phyloP scores from a whole-genome alignment of 164 flowering plant genomes.

The Litsea cubeba region DNA sequence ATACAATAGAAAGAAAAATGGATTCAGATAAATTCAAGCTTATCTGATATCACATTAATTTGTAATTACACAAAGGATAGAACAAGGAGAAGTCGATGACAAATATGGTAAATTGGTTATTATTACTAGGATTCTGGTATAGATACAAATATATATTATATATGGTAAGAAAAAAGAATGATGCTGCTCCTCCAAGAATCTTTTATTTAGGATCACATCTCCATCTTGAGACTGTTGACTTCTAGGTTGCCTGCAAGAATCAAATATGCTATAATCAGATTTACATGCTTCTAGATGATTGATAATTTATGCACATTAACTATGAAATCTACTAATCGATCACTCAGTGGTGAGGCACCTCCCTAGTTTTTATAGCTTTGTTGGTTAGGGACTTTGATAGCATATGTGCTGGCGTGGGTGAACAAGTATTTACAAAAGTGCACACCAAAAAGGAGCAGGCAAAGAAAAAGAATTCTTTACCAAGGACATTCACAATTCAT shows the following conservation, averaged over 20 bases:
- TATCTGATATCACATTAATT: not conserved
- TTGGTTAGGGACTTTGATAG: too few species aligned
- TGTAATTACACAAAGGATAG: not conserved
- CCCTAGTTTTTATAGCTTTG: not conserved
- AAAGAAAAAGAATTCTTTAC: too few species aligned
- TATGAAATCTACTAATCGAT: too few species aligned
- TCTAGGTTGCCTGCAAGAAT: slow-evolving; percentile 12
- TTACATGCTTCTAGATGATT: not conserved
- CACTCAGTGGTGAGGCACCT: not conserved
- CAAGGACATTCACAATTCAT: too few species aligned
- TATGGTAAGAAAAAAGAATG: slow-evolving; percentile 6
- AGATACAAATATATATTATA: slow-evolving; percentile 1
- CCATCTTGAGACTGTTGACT: slow-evolving; percentile 41
- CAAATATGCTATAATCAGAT: not conserved
- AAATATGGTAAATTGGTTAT: not conserved
- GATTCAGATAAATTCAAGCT: too few species aligned
- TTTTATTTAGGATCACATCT: slow-evolving; percentile 24
- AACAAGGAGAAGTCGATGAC: not conserved
- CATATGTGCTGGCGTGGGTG: too few species aligned
- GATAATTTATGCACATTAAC: not conserved
- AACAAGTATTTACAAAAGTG: too few species aligned
- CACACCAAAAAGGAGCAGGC: too few species aligned
- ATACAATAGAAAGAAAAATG: too few species aligned
- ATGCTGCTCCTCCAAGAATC: slow-evolving; percentile 14
- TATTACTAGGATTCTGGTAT: not conserved